Percentiles rank a stretch among this genome's conserved stretches.
phyloP scores from a whole-genome alignment of 495 filamentous ascomycete genomes.

The Aspergillus mulundensis region DNA sequence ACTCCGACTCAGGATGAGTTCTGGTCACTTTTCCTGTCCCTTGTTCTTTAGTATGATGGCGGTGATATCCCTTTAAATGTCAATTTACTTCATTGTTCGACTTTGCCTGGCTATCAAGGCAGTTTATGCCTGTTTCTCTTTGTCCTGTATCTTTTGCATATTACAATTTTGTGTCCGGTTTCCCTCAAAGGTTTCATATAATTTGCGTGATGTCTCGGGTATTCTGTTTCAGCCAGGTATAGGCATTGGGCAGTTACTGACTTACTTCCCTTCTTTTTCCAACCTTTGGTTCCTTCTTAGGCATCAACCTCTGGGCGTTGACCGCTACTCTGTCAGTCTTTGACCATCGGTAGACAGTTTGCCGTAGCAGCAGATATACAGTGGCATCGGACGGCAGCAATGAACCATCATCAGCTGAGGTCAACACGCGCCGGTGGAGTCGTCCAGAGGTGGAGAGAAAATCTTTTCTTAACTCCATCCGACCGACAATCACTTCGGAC shows the following conservation, averaged over 20 bases:
- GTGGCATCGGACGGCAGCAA: background rate
- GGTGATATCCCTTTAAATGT: slow-evolving; percentile 22
- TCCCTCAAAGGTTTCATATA: background rate
- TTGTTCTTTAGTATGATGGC: slow-evolving; percentile 14
- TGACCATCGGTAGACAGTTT: background rate
- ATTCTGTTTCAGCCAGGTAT: slow-evolving; percentile 9
- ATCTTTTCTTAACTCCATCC: background rate
- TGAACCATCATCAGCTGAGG: background rate
- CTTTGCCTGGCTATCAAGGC: slow-evolving; percentile 17
- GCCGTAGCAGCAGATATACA: background rate
- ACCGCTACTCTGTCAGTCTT: background rate
- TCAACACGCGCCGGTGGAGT: background rate
- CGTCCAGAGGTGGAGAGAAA: background rate
- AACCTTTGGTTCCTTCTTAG: background rate
- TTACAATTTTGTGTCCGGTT: background rate
- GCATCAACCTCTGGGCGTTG: background rate
- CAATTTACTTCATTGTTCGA: slow-evolving; percentile 20
- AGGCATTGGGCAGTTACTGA: slow-evolving; percentile 1
- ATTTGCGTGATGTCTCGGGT: slow-evolving; percentile 5
- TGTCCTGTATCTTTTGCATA: slow-evolving; percentile 3
- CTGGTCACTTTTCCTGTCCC: background rate
- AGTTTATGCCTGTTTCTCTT: slow-evolving; percentile 1
- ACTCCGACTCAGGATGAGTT: slow-evolving; percentile 1
- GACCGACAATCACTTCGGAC: background rate
- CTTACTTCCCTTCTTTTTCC: background rate